Conservation (phyloP, 2,329 filamentous ascomycete genomes). For the Chaetomium sp. region DNA sequence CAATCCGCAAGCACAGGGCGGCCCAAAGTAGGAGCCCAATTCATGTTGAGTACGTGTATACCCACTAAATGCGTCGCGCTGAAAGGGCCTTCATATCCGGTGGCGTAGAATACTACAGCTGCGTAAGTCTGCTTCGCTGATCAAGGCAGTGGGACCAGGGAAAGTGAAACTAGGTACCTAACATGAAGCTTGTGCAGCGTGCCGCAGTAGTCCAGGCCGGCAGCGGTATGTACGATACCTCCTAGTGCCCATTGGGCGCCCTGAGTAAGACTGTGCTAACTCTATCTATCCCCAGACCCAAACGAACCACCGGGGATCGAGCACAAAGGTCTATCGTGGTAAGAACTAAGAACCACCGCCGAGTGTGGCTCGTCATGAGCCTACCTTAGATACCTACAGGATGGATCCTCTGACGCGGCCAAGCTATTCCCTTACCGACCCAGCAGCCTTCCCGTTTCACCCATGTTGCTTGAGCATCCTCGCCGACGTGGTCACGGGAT, state of each 20-base stretch:
- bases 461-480: constrained; percentile 1
- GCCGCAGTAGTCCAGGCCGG: neutral
- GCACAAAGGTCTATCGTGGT: neutral
- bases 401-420: neutral
- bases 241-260: too few relatives aligned
- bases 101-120: neutral
- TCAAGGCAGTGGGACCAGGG: neutral
- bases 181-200: neutral
- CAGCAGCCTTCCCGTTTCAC: constrained; percentile 5
- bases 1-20: neutral
- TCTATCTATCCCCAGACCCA: neutral
- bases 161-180: neutral
- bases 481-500: neutral
- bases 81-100: constrained; percentile 13
- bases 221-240: too few relatives aligned
- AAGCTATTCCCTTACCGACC: neutral
- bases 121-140: neutral
- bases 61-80: neutral
- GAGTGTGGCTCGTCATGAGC: neutral
- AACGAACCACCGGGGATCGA: neutral
- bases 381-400: neutral
- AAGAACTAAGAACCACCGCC: neutral
- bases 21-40: constrained; percentile 2
- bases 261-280: neutral
- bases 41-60: too few relatives aligned